Evolutionary conservation across 352 stramenopile genomes (phyloP).

Genomic region (Peronospora tabacina): DNA sequence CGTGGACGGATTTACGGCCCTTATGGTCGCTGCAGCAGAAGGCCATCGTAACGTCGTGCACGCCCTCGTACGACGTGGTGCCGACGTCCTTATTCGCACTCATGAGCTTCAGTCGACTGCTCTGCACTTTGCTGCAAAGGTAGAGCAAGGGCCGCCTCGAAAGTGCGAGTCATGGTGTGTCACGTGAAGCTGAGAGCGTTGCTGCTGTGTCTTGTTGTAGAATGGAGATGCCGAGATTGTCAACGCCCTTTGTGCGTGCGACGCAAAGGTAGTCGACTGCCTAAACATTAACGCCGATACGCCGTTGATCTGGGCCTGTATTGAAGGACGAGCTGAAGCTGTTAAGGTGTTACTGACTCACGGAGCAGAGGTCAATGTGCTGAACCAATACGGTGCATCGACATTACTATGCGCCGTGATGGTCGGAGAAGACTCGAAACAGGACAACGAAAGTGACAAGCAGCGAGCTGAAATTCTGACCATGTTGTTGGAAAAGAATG

Average conservation of each 20-base stretch:
- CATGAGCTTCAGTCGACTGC: slow-evolving; percentile 69
- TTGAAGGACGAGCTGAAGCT: slow-evolving; percentile 58
- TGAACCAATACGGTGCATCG: slow-evolving; percentile 66
- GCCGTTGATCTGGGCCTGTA: slow-evolving; percentile 74
- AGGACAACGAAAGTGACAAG: slow-evolving; percentile 38
- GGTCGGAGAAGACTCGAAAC: slow-evolving; percentile 64
- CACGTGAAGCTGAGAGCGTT: background rate
- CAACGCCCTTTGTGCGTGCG: slow-evolving; percentile 59
- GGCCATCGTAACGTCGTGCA: slow-evolving; percentile 50
- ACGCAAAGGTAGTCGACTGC: slow-evolving; percentile 44
- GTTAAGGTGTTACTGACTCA: slow-evolving; percentile 60
- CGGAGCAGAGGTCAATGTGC: slow-evolving; percentile 52
- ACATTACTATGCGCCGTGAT: slow-evolving; percentile 71
- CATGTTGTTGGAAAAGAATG: slow-evolving; percentile 54
- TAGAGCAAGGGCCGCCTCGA: slow-evolving; percentile 28
- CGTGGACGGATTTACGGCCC: slow-evolving; percentile 76
- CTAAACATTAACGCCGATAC: slow-evolving; percentile 75
- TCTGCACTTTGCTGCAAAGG: slow-evolving; percentile 77
- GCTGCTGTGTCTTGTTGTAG: slow-evolving; percentile 19
- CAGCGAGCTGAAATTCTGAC: slow-evolving; percentile 49
- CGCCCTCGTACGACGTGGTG: slow-evolving; percentile 47
- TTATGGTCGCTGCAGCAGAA: slow-evolving; percentile 78
- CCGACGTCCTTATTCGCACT: slow-evolving; percentile 54
- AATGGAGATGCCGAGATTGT: slow-evolving; percentile 60
- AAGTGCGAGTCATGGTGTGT: too few species aligned